phyloP scores from a whole-genome alignment of 176 grass and related monocot genomes.

The Rhynchospora pubera region DNA sequence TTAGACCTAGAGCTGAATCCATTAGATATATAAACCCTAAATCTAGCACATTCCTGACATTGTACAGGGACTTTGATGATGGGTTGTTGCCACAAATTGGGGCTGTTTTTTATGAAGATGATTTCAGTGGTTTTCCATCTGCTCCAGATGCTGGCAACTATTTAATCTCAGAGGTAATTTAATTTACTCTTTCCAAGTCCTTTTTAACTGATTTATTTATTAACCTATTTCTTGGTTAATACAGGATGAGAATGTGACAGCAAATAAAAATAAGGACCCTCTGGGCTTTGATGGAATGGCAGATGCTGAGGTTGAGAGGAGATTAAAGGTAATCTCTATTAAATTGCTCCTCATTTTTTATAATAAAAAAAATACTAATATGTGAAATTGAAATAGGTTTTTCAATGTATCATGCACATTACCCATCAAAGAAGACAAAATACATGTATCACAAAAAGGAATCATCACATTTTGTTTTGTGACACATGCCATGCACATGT shows the following conservation, averaged over 20 bases:
- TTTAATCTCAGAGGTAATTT: slow-evolving; percentile 76
- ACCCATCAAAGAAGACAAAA: neutral
- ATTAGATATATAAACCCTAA: neutral
- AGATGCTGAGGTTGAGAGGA: slow-evolving; percentile 72
- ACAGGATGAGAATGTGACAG: slow-evolving; percentile 57
- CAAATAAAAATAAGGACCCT: slow-evolving; percentile 51
- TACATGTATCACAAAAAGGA: neutral
- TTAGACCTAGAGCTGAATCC: neutral
- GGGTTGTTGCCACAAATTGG: slow-evolving; percentile 58
- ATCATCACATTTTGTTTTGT: slow-evolving; percentile 6
- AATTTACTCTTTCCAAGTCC: slow-evolving; percentile 13
- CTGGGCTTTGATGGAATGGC: slow-evolving; percentile 67
- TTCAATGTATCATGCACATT: no score
- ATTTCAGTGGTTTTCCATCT: slow-evolving; percentile 64
- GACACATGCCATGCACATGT: slow-evolving; percentile 19
- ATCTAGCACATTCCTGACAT: slow-evolving; percentile 1
- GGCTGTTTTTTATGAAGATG: slow-evolving; percentile 68
- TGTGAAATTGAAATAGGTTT: no score
- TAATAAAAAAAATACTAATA: no score
- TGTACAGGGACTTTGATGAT: slow-evolving; percentile 85
- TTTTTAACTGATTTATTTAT: neutral
- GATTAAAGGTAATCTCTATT: slow-evolving; percentile 67
- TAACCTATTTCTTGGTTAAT: slow-evolving; percentile 9
- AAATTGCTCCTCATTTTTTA: neutral
- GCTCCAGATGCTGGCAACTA: slow-evolving; percentile 89